A percentile compares a stretch with the other conserved stretches of the same genome.
Evolutionary conservation across 768 basidiomycete genomes (phyloP).

Genomic region (Pulveroboletus sp.): DNA sequence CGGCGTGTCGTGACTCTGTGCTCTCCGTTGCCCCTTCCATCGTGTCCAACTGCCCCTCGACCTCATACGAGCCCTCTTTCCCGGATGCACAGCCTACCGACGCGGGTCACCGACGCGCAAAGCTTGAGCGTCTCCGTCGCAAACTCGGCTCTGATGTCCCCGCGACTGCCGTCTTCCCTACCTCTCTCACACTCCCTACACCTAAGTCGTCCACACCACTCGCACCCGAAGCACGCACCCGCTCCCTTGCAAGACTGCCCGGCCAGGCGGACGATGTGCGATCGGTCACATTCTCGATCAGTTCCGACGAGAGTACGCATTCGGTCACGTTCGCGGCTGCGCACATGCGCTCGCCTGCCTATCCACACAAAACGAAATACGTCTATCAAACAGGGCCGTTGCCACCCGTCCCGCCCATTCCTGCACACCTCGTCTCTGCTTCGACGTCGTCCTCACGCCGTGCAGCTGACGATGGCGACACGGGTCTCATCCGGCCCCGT

Average conservation of each 20-base stretch:
- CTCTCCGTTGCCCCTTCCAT: slow-evolving; percentile 16
- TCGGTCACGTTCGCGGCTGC: slow-evolving; percentile 16
- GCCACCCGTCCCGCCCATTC: slow-evolving; percentile 24
- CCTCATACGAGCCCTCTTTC: slow-evolving; percentile 21
- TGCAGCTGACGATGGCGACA: slow-evolving; percentile 1
- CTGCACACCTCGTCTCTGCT: slow-evolving; percentile 5
- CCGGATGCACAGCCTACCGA: slow-evolving; percentile 35
- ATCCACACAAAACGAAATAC: slow-evolving; percentile 8
- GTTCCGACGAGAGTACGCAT: slow-evolving; percentile 26
- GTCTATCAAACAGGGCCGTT: slow-evolving; percentile 19
- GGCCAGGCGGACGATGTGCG: slow-evolving; percentile 17
- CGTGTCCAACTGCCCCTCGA: slow-evolving; percentile 1
- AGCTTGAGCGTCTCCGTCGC: slow-evolving; percentile 60
- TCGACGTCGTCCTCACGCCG: neutral
- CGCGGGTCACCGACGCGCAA: slow-evolving; percentile 42
- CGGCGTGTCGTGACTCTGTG: slow-evolving; percentile 13
- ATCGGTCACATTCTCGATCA: slow-evolving; percentile 25
- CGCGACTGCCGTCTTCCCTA: slow-evolving; percentile 53
- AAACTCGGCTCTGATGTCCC: slow-evolving; percentile 64
- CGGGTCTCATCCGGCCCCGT: slow-evolving; percentile 21
- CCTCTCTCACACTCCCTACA: neutral
- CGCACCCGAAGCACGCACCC: neutral
- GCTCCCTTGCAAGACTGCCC: neutral
- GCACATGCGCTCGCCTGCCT: slow-evolving; percentile 7
- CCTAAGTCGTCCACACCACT: slow-evolving; percentile 1